A percentile compares a stretch with the other conserved stretches of the same genome.
phyloP scores from a whole-genome alignment of 2,329 filamentous ascomycete genomes.

The Alternaria rosae region DNA sequence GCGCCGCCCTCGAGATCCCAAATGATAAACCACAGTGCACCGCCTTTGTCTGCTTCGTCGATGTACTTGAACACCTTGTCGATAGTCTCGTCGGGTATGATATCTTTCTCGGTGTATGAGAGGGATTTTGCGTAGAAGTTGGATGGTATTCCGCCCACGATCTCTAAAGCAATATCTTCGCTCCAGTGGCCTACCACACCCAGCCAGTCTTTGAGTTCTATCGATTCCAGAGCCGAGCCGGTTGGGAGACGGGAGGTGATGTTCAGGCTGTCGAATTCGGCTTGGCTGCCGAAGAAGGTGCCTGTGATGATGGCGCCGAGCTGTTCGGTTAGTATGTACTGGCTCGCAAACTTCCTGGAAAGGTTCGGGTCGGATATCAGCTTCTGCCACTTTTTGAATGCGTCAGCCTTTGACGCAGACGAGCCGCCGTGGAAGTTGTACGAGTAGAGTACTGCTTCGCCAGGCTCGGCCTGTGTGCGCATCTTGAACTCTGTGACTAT shows the following conservation, averaged over 20 bases:
- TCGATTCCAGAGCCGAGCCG: constrained; percentile 22
- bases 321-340: constrained; percentile 41
- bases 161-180: constrained; percentile 40
- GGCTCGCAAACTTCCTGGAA: constrained; percentile 43
- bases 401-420: constrained; percentile 30
- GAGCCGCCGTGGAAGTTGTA: constrained; percentile 42
- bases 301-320: constrained; percentile 43
- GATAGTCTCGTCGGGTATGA: constrained; percentile 37
- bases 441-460: constrained; percentile 41
- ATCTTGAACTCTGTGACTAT: constrained; percentile 53
- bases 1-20: constrained; percentile 47
- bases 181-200: constrained; percentile 44
- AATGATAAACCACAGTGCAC: constrained; percentile 44
- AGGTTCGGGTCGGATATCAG: constrained; percentile 43
- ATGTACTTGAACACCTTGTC: constrained; percentile 46
- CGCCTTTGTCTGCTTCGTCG: constrained; percentile 42
- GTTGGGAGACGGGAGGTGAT: constrained; percentile 36
- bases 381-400: constrained; percentile 48
- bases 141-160: constrained; percentile 38
- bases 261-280: constrained; percentile 46
- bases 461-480: constrained; percentile 45
- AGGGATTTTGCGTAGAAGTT: constrained; percentile 49
- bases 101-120: constrained; percentile 42
- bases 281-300: constrained; percentile 44
- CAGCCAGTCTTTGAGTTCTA: constrained; percentile 43